A percentile compares a stretch with the other conserved stretches of the same genome.
Evolutionary conservation across 2,329 filamentous ascomycete species (phyloP).

Genomic region (Ascochyta clinopodiicola): DNA sequence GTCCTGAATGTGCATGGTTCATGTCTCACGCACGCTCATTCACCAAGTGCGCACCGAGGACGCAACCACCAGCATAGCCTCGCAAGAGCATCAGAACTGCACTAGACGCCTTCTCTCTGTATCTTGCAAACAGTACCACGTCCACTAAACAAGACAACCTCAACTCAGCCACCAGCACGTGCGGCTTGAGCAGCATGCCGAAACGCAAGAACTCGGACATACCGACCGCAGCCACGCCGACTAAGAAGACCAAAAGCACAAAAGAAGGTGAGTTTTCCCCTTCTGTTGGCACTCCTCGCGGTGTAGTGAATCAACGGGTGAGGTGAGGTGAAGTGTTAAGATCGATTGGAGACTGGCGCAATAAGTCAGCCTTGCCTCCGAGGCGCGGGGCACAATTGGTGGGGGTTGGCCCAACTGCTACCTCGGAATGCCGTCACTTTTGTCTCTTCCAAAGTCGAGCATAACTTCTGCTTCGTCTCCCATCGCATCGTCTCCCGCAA

Average conservation of each 20-base stretch:
- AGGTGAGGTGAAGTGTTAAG: neutral
- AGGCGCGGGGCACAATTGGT: constrained; percentile 17
- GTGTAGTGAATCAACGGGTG: neutral
- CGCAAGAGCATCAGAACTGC: neutral
- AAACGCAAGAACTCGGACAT: constrained; percentile 8
- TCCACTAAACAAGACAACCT: neutral
- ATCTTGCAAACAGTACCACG: neutral
- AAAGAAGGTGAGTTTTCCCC: constrained; percentile 1
- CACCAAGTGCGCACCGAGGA: constrained; percentile 2
- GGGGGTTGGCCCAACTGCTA: constrained; percentile 25
- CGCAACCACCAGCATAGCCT: neutral
- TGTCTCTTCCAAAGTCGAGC: constrained; percentile 8
- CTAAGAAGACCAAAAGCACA: neutral
- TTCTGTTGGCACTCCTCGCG: neutral
- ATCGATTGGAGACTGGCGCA: neutral
- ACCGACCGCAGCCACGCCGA: neutral
- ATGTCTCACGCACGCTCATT: neutral
- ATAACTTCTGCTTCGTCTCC: constrained; percentile 6
- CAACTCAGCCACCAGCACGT: neutral
- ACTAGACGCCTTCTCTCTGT: neutral
- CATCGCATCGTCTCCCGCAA: neutral
- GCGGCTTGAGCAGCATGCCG: neutral
- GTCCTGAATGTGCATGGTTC: neutral
- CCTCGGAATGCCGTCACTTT: constrained; percentile 29
- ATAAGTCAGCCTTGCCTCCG: constrained; percentile 4